Evolutionary conservation across 208 protist species (phyloP), one percentile per base, ranked within the genome.

Genomic region (Trypanosoma grayi): DNA sequence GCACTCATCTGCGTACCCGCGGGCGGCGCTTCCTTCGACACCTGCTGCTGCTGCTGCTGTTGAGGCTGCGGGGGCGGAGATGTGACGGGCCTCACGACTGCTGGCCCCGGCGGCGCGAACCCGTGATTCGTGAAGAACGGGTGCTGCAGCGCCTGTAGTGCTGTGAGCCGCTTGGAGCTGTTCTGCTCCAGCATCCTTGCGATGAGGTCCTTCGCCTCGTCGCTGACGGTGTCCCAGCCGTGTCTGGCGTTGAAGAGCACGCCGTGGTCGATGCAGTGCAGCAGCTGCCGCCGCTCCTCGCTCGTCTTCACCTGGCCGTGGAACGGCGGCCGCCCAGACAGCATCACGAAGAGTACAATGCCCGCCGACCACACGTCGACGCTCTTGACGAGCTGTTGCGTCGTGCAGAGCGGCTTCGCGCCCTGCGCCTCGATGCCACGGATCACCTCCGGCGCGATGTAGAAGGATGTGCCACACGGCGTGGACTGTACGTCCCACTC

Each of bases 381-480:
- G 63, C 79, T 88, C 76, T 94, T 94, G 31, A 90, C 79, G 11
- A 88, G 74, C 22, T 81, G 71, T 50, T 75, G 69, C 16, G 69
- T 94, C 2, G 88, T 94, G 69, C 77, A 86, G 52, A 92, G 77
- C 11, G 88, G 88, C 28, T 83, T 74, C 4, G 85, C 85, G 30
- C 85, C 87, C 37, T 94, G 81, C 45, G 79, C 75, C 75, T 93
- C 83, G 47, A 93, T 95, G 8, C 85, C 81, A 30, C 83, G 83
- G 43, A 95, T 92, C 14, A 95, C 77, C 66, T 95, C 86, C 0
- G 90, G 90, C 0, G 90, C 86, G 51, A 95, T 88, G 79, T 95
- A 95, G 75, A 91, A 93, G 52, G 85, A 90, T 11, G 90, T 95
- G 30, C 90, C 90, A 60, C 90, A 93, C 30, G 87, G 85, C 8